Conservation (phyloP, 2,329 filamentous ascomycete species). For the Meredithiella fracta region DNA sequence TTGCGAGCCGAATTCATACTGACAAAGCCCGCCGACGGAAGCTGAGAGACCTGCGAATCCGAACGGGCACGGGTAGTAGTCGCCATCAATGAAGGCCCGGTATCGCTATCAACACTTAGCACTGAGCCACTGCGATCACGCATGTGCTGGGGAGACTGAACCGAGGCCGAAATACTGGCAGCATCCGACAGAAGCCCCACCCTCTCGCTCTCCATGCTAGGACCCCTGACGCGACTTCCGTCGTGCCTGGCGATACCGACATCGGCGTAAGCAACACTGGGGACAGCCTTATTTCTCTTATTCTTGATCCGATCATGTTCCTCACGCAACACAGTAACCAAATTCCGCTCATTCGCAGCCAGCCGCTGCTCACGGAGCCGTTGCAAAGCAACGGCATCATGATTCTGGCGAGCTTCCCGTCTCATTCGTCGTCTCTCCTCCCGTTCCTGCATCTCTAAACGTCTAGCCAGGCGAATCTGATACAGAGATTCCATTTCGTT, state of each 20-base stretch:
- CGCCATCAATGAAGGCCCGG: slow-evolving; percentile 14
- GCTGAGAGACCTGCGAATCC: slow-evolving; percentile 19
- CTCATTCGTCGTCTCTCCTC: slow-evolving; percentile 57
- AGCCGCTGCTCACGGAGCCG: slow-evolving; percentile 44
- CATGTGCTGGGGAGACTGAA: slow-evolving; percentile 21
- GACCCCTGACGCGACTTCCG: slow-evolving; percentile 56
- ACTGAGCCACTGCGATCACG: slow-evolving; percentile 37
- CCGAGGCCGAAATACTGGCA: slow-evolving; percentile 39
- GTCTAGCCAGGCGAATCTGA: slow-evolving; percentile 66
- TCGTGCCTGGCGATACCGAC: slow-evolving; percentile 63
- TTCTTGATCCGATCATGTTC: slow-evolving; percentile 40
- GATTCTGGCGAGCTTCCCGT: slow-evolving; percentile 53
- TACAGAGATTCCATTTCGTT: slow-evolving; percentile 88
- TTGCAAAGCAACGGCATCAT: slow-evolving; percentile 54
- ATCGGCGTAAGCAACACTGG: slow-evolving; percentile 60
- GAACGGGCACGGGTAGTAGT: slow-evolving; percentile 22
- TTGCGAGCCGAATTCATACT: not conserved
- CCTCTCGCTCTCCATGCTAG: slow-evolving; percentile 56
- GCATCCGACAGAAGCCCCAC: slow-evolving; percentile 56
- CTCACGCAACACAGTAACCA: slow-evolving; percentile 42
- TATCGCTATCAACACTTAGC: slow-evolving; percentile 35
- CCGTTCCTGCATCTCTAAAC: slow-evolving; percentile 58
- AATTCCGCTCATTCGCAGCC: slow-evolving; percentile 29
- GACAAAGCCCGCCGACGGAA: not conserved
- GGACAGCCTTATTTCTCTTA: slow-evolving; percentile 47